Base-by-base conservation (phyloP, 805 yeast species). In the Yarrowia osloensis region DNA sequence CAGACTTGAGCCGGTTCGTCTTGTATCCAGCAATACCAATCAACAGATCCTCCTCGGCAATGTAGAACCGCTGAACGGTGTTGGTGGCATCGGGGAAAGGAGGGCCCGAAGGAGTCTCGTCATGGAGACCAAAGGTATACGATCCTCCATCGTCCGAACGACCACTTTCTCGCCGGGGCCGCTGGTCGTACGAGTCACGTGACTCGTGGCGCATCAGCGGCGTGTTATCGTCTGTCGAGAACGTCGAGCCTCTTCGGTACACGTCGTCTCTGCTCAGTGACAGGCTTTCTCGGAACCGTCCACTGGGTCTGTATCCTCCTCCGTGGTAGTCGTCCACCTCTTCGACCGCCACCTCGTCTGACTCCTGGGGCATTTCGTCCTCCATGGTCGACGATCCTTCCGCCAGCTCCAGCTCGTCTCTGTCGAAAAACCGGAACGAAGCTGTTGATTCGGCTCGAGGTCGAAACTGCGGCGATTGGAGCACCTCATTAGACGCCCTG, bases 11-110 rank as follows among this genome's bases (percentile, higher is more conserved):
- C 57, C 73, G 73, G 13, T 87, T 84, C 17, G 87, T 84, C 66
- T 77, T 77, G 76, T 90, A 95, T 4, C 98, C 98, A 0, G 98
- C 99, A 69, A 95, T 89, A 69, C 97, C 97, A 68, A 95, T 85
- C 13, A 94, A 94, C 73, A 95, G 80, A 79, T 95, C 99, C 75
- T 95, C 99, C 76, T 95, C 98, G 0, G 97, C 93, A 69, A 95
- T 84, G 76, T 94, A 95, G 76, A 90, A 91, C 67, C 97, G 82
- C 77, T 95, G 99, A 68, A 63, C 59, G 17, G 59, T 66, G 47
- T 63, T 63, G 1, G 35, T 26, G 21, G 59, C 67, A 19, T 63
- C 59, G 2, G 59, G 67, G 17, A 63, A 63, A 6, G 67, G 47
- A 8, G 57, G 59, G 1, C 59, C 67, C 0, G 49, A 6, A 7